Evolutionary conservation across 2,329 filamentous ascomycete species (phyloP).

Genomic region (Fusarium cyanostomum): DNA sequence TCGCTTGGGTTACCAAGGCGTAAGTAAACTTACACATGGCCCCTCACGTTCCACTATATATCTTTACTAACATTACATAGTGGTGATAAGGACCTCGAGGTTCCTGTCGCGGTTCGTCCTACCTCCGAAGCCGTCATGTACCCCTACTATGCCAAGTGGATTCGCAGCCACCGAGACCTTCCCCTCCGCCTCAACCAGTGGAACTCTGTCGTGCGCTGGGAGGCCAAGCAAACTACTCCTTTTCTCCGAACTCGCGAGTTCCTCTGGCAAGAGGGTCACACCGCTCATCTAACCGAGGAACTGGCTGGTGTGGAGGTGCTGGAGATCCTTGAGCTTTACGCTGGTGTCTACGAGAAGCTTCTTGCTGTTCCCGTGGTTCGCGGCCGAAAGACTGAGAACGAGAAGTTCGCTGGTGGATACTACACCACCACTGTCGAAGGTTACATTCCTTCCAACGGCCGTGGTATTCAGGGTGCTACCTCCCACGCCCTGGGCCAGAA

Average conservation of each 20-base stretch:
- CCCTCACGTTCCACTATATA: not conserved
- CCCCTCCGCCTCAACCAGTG: conserved; percentile 96
- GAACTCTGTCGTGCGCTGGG: conserved; percentile 94
- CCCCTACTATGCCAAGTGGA: conserved; percentile 96
- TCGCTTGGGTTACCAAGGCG: conserved; percentile 89
- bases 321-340: conserved; percentile 93
- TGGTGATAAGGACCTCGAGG: conserved; percentile 92
- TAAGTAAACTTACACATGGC: conserved; percentile 52
- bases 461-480: conserved; percentile 95
- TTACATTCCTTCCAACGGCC: conserved; percentile 94
- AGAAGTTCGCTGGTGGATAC: conserved; percentile 96
- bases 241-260: conserved; percentile 96
- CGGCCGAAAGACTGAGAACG: conserved; percentile 94
- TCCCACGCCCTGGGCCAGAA: conserved; percentile 97
- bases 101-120: conserved; percentile 73
- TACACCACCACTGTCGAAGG: conserved; percentile 98
- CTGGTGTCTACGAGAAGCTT: conserved; percentile 90
- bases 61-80: conserved; percentile 54
- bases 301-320: conserved; percentile 86
- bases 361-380: conserved; percentile 95
- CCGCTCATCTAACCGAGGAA: conserved; percentile 85
- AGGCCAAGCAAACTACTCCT: conserved; percentile 89
- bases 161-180: conserved; percentile 93
- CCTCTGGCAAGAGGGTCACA: conserved; percentile 96
- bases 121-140: conserved; percentile 88